Base-by-base conservation (phyloP, 2,329 filamentous ascomycete species). In the Seiridium unicorne region DNA sequence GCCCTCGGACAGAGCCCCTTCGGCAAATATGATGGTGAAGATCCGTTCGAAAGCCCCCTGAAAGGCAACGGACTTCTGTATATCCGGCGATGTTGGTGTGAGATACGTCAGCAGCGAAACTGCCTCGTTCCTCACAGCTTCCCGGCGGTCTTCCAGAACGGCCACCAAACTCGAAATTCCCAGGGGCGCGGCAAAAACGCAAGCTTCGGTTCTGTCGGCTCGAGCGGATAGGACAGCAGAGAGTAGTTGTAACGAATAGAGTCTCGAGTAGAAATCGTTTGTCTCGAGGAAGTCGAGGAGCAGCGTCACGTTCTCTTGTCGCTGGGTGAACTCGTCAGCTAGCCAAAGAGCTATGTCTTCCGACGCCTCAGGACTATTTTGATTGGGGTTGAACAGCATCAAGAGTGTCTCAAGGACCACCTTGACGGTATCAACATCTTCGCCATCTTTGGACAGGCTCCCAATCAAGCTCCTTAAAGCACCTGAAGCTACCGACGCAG, bases 321-420 rank as follows among this genome's bases (percentile, higher is more conserved):
- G 89, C 81, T 97, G 93, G 40, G 95, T 97, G 73, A 99, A 99
- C 75, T 98, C 94, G 76, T 99, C 95, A 58, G 95, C 95, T 61
- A 99, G 83, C 93, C 95, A 99, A 35, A 98, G 81, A 18, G 90
- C 90, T 68, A 99, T 96, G 76, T 99, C 95, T 65, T 98, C 94
- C 11, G 94, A 97, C 58, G 94, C 92, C 82, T 98, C 94, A 38
- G 92, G 85, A 81, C 92, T 96, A 71, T 81, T 79, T 67, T 84
- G 81, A 66, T 88, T 88, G 46, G 87, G 86, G 64, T 77, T 87
- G 74, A 98, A 98, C 46, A 99, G 87, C 88, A 96, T 94, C 73
- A 98, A 81, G 69, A 99, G 80, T 49, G 96, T 99, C 83, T 99
- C 95, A 65, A 99, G 82, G 62, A 97, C 91, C 60, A 96, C 87